Evolutionary conservation across 2,329 filamentous ascomycete genomes (phyloP).

Genomic region (Xylariaceae sp.): DNA sequence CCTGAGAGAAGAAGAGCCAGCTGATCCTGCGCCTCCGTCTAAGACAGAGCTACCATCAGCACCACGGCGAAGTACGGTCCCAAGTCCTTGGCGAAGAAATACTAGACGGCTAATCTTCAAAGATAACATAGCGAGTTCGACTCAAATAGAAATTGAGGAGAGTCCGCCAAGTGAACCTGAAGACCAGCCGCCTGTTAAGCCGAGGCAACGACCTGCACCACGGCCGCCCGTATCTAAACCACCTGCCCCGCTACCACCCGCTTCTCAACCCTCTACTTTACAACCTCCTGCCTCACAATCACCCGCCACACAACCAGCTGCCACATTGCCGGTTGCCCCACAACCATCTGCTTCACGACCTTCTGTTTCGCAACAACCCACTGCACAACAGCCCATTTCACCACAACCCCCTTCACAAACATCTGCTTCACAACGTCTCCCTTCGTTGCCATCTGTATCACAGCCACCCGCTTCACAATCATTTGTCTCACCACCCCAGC

Average conservation of each 20-base stretch:
- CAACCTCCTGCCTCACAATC: not conserved
- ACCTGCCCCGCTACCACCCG: not conserved
- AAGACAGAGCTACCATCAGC: conserved; percentile 14
- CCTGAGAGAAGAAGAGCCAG: conserved; percentile 20
- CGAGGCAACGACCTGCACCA: conserved; percentile 9
- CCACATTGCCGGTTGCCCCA: not conserved
- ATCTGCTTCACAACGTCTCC: not conserved
- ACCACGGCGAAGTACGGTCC: conserved; percentile 32
- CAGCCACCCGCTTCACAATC: not conserved
- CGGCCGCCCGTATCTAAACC: not conserved
- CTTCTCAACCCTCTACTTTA: not conserved
- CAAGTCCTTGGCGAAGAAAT: conserved; percentile 39
- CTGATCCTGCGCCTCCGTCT: conserved; percentile 17
- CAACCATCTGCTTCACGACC: not conserved
- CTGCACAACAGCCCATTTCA: not conserved
- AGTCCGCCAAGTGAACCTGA: conserved; percentile 25
- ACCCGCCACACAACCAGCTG: not conserved
- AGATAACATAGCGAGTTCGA: conserved; percentile 30
- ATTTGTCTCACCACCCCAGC: conserved; percentile 17
- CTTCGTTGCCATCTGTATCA: not conserved
- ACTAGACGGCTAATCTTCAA: conserved; percentile 31
- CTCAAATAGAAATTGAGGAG: conserved; percentile 33
- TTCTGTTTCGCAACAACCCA: not conserved
- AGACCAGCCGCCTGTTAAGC: conserved; percentile 12
- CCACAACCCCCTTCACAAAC: not conserved